Conservation (phyloP, 306 rosid genomes). For the Macrotyloma uniflorum region DNA sequence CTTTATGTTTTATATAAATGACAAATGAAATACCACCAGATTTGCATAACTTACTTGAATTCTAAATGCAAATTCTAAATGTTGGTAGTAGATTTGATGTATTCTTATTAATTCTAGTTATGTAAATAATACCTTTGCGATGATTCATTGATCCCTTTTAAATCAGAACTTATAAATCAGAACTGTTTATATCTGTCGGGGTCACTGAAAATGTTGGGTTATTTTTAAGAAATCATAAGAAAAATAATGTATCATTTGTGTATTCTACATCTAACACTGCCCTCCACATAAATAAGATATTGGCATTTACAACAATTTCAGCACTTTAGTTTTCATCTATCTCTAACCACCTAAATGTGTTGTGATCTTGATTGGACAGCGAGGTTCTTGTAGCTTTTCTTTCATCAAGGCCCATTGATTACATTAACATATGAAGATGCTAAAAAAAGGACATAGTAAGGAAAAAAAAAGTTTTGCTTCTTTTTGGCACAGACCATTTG, state of each 20-base stretch:
- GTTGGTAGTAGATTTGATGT: no score
- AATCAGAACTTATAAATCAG: no score
- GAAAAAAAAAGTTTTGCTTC: not conserved
- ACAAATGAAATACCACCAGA: no score
- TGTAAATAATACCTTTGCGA: no score
- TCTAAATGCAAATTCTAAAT: no score
- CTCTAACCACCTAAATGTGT: slow-evolving; percentile 35
- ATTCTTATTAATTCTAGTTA: no score
- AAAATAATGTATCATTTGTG: slow-evolving; percentile 11
- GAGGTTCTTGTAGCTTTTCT: slow-evolving; percentile 42
- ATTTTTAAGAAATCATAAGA: not conserved
- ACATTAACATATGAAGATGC: slow-evolving; percentile 30
- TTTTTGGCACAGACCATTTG: slow-evolving; percentile 51
- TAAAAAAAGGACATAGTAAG: slow-evolving; percentile 35
- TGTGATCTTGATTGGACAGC: slow-evolving; percentile 48
- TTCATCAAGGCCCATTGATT: slow-evolving; percentile 32
- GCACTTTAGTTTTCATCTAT: slow-evolving; percentile 30
- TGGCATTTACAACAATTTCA: slow-evolving; percentile 19
- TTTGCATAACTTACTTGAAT: no score
- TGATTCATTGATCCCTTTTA: no score
- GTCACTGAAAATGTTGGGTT: slow-evolving; percentile 36
- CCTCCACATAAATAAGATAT: slow-evolving; percentile 35
- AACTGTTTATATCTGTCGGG: no score
- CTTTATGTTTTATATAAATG: no score
- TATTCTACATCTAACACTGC: slow-evolving; percentile 29